These are phyloP conservation scores for Skeletonema menzelii DNA, from an alignment of 108 stramenopile genomes.

Conservation along the genomic window DNA sequence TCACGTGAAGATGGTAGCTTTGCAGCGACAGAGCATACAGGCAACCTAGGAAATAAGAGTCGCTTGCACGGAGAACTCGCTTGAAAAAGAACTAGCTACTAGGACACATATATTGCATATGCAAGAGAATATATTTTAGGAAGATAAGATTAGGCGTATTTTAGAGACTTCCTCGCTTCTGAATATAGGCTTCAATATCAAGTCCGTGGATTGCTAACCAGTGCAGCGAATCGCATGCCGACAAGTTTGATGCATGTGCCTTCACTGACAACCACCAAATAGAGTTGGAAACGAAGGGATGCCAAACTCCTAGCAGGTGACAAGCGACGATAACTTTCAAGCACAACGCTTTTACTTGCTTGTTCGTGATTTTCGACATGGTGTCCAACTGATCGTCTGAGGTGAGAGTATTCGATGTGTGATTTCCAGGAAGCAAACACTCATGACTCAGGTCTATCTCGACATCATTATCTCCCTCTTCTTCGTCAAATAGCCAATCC, in stretches of 20 bases:
- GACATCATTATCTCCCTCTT: not conserved
- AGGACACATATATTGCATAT: not conserved
- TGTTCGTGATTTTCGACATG: constrained; percentile 8
- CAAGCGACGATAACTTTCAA: constrained; percentile 34
- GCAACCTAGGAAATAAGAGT: constrained; percentile 14
- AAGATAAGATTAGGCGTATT: not conserved
- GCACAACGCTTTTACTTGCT: constrained; percentile 21
- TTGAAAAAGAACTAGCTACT: not conserved
- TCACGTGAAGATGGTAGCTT: not conserved
- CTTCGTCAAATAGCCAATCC: constrained; percentile 28
- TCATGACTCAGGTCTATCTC: not conserved
- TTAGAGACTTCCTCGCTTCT: not conserved
- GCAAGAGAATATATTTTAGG: not conserved
- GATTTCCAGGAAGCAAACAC: not conserved
- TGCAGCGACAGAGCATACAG: constrained; percentile 27
- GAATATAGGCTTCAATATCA: constrained; percentile 7
- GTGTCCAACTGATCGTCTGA: not conserved
- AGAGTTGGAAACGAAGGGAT: constrained; percentile 35
- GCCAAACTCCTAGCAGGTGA: constrained; percentile 24
- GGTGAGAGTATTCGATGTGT: not conserved
- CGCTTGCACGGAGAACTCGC: not conserved
- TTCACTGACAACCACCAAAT: constrained; percentile 45
- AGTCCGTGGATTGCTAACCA: constrained; percentile 30
- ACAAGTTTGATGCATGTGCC: constrained; percentile 8
- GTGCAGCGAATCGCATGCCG: constrained; percentile 14